Percentiles rank a stretch among this genome's conserved stretches.
Evolutionary conservation across 2,329 filamentous ascomycete genomes (phyloP).

Genomic region (Fusarium sp.): DNA sequence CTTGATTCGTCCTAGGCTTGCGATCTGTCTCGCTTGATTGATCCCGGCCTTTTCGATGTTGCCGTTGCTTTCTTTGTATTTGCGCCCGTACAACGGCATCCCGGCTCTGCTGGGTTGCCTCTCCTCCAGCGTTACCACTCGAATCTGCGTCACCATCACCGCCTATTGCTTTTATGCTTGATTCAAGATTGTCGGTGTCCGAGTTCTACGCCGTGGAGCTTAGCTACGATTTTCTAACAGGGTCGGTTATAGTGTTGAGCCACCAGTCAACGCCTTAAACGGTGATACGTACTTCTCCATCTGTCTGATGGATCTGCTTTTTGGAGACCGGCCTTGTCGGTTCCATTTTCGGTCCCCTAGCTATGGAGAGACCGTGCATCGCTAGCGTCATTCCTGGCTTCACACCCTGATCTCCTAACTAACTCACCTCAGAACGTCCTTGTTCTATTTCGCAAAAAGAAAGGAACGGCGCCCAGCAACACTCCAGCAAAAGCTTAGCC

Average conservation of each 20-base stretch:
- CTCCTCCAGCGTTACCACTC: not conserved
- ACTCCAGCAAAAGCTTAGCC: slow-evolving; percentile 42
- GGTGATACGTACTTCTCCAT: slow-evolving; percentile 8
- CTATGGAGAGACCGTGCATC: slow-evolving; percentile 33
- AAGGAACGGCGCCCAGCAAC: slow-evolving; percentile 30
- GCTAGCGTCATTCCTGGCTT: slow-evolving; percentile 29
- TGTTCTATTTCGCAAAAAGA: slow-evolving; percentile 31
- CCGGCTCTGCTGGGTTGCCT: slow-evolving; percentile 16
- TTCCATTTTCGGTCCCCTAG: slow-evolving; percentile 20
- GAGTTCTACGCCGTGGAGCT: slow-evolving; percentile 1
- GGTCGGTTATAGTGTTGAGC: slow-evolving; percentile 9
- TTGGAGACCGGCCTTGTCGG: not conserved
- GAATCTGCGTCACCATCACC: slow-evolving; percentile 20
- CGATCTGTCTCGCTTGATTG: slow-evolving; percentile 29
- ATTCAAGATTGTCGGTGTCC: slow-evolving; percentile 8
- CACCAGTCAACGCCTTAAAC: slow-evolving; percentile 10
- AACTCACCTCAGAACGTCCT: slow-evolving; percentile 18
- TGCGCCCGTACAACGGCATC: slow-evolving; percentile 16
- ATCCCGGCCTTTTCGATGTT: slow-evolving; percentile 16
- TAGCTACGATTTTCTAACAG: not conserved
- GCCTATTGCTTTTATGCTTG: slow-evolving; percentile 11
- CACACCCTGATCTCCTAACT: slow-evolving; percentile 31
- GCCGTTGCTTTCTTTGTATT: slow-evolving; percentile 15
- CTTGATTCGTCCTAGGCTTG: slow-evolving; percentile 29
- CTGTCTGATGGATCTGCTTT: slow-evolving; percentile 27